These are phyloP conservation scores for Rhizopogon sp. DNA, from an alignment of 768 basidiomycete genomes.

Conservation along the genomic window DNA sequence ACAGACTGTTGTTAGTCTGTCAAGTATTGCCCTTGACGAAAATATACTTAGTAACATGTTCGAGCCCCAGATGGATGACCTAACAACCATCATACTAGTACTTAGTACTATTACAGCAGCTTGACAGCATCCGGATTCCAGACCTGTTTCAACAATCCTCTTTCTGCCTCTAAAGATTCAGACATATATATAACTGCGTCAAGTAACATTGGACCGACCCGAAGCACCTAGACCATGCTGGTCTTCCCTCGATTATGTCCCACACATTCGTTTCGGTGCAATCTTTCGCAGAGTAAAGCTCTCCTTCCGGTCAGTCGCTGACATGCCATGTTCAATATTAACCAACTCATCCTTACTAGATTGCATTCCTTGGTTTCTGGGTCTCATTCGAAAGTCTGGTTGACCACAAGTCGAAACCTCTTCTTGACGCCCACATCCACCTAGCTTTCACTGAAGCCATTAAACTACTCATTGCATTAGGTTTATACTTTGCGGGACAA, in stretches of 20 bases:
- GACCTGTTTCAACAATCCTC: too few species aligned
- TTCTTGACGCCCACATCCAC: constrained; percentile 4
- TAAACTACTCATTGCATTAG: constrained; percentile 14
- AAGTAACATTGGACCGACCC: not conserved
- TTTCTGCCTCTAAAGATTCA: too few species aligned
- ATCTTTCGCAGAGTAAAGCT: not conserved
- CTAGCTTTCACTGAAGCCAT: constrained; percentile 15
- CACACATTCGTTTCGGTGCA: not conserved
- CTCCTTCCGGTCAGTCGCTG: not conserved
- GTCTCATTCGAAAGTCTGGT: not conserved
- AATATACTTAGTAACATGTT: too few species aligned
- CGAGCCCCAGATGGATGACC: too few species aligned
- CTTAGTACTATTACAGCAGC: too few species aligned
- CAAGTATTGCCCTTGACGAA: too few species aligned
- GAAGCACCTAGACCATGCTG: not conserved
- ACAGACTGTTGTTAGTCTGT: too few species aligned
- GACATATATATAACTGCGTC: not conserved
- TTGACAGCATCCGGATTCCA: too few species aligned
- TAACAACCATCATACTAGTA: too few species aligned
- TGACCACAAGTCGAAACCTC: not conserved
- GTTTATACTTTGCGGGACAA: constrained; percentile 8
- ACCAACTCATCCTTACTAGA: not conserved
- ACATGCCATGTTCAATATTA: too few species aligned
- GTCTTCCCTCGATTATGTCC: not conserved
- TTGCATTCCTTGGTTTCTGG: not conserved